These are phyloP conservation scores for Syzygium aromaticum DNA, from an alignment of 345 rosid species.

Conservation along the genomic window DNA sequence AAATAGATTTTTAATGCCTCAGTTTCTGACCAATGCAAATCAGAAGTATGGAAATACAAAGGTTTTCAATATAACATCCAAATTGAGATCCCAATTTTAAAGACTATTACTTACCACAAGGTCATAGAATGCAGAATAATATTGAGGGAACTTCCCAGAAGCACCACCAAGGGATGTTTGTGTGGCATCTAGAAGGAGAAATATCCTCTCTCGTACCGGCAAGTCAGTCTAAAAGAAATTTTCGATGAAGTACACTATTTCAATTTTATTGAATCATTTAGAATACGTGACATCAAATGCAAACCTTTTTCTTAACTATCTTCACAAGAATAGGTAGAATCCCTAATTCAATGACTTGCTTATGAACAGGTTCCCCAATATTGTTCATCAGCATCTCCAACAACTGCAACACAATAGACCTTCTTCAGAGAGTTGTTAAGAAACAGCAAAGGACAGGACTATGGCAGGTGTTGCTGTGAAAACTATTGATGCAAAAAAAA, in stretches of 20 bases:
- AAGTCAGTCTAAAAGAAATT: conserved; percentile 52
- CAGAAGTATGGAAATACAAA: not conserved
- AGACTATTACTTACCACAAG: conserved; percentile 67
- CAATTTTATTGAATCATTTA: not conserved
- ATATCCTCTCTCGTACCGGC: conserved; percentile 86
- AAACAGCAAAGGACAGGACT: not conserved
- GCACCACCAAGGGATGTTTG: conserved; percentile 95
- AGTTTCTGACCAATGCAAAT: not conserved
- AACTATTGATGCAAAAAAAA: not conserved
- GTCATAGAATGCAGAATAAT: conserved; percentile 76
- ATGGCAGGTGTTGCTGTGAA: not conserved
- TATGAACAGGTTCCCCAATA: conserved; percentile 70
- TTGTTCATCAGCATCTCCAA: conserved; percentile 98
- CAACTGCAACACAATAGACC: conserved; percentile 1
- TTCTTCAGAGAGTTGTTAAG: not conserved
- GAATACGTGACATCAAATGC: conserved; percentile 1
- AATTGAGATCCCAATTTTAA: not conserved
- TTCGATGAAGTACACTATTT: not conserved
- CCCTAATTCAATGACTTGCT: conserved; percentile 68
- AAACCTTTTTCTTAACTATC: conserved; percentile 96
- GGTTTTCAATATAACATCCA: not conserved
- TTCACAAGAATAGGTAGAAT: conserved; percentile 74
- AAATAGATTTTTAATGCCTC: not conserved
- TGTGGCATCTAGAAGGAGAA: conserved; percentile 95
- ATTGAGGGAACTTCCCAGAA: conserved; percentile 84